Evolutionary conservation across 306 rosid species (phyloP), one percentile per base, ranked within the genome.

Genomic region (Styphnolobium japonicum): DNA sequence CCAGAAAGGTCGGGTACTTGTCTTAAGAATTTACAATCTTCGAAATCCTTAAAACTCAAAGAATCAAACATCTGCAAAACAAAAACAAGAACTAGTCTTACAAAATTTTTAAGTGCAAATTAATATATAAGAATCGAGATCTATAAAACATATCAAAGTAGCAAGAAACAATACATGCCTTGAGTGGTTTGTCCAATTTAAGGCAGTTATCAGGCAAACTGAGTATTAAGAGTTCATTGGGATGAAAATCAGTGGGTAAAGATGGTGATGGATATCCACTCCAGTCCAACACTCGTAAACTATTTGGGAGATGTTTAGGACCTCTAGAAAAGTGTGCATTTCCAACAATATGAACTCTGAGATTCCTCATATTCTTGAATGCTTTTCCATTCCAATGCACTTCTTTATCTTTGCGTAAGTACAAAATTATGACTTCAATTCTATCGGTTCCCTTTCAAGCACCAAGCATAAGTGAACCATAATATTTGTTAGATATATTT

Each of bases 211-310:
- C 31, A 34, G 69, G 39, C 56, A 78, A 16, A 49, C 4, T 5
- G 10, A 78, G 76, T 57, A 68, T 68, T 8, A 5, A 22, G 7
- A 68, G 8, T 6, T 57, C 31, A 37, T 33, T 78, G 6, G 82
- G 82, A 58, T 57, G 31, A 63, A 78, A 68, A 69, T 57, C 27
- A 31, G 23, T 3, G 5, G 82, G 77, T 34, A 78, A 57, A 27
- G 76, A 78, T 14, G 76, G 8, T 43, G 71, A 78, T 18, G 82
- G 77, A 45, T 78, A 78, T 9, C 62, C 18, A 16, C 51, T 4
- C 82, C 82, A 78, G 2, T 67, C 43, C 25, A 77, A 48, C 75
- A 25, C 48, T 29, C 21, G 56, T 31, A 77, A 67, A 29, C 81
- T 67, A 6, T 78, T 78, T n/a, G 82, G 76, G 19, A 80, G 67